Evolutionary conservation across 805 yeast genomes (phyloP).

Genomic region (Starmera dryadoides): DNA sequence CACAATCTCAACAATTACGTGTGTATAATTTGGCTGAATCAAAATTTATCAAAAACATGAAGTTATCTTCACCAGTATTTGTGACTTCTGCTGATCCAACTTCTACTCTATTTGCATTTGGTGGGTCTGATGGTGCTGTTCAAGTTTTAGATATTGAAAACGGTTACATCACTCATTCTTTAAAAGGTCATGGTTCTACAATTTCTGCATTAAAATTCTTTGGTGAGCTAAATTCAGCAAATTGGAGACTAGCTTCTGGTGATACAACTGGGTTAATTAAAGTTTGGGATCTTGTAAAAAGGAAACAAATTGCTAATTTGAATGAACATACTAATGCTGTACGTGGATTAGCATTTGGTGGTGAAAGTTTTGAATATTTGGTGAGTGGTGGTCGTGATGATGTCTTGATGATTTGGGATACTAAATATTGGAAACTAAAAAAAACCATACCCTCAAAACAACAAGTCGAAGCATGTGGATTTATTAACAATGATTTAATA

Average conservation of each 20-base stretch:
- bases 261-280: constrained; percentile 48
- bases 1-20: constrained; percentile 78
- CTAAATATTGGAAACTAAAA: constrained; percentile 44
- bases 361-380: constrained; percentile 42
- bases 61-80: constrained; percentile 74
- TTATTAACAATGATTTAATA: constrained; percentile 64
- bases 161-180: constrained; percentile 79
- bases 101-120: constrained; percentile 82
- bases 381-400: constrained; percentile 89
- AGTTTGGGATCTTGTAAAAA: constrained; percentile 59
- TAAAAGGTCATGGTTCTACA: constrained; percentile 91
- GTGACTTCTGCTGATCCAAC: constrained; percentile 73
- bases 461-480: constrained; percentile 67
- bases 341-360: constrained; percentile 68
- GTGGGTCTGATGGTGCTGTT: constrained; percentile 90
- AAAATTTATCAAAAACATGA: constrained; percentile 42
- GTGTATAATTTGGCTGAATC: constrained; percentile 37
- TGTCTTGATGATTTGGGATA: constrained; percentile 53
- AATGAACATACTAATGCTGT: constrained; percentile 81
- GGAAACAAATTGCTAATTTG: constrained; percentile 57
- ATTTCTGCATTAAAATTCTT: constrained; percentile 68
- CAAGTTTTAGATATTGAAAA: constrained; percentile 90
- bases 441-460: constrained; percentile 70
- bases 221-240: constrained; percentile 60
- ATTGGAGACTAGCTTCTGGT: constrained; percentile 79